A percentile compares a stretch with the other conserved stretches of the same genome.
These are phyloP conservation scores for Microbotryum violaceum DNA, from an alignment of 1,284 basidiomycete genomes.

Conservation along the genomic window DNA sequence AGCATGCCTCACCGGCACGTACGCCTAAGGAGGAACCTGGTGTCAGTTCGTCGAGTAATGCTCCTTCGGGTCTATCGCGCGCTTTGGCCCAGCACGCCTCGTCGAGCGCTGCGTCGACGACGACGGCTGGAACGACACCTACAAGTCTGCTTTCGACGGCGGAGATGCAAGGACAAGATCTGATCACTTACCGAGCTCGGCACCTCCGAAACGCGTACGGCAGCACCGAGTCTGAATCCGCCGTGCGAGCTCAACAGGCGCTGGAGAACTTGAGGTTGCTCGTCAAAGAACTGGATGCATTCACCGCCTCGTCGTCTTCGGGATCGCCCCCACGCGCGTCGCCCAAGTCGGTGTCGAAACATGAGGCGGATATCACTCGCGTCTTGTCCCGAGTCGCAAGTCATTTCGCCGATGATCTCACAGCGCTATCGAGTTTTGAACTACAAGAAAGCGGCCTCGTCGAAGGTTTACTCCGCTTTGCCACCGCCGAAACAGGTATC, in stretches of 20 bases:
- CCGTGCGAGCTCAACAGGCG: conserved; percentile 54
- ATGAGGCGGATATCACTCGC: too few species aligned
- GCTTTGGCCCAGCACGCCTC: background rate
- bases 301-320: conserved; percentile 1
- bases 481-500: conserved; percentile 47
- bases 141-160: conserved; percentile 7
- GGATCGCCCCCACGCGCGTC: too few species aligned
- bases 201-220: conserved; percentile 74
- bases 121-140: background rate
- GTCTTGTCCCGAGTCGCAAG: conserved; percentile 49
- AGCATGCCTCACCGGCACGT: conserved; percentile 37
- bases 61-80: conserved; percentile 1
- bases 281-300: conserved; percentile 24
- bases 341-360: too few species aligned
- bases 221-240: conserved; percentile 41
- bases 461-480: conserved; percentile 74
- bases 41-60: background rate
- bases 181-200: conserved; percentile 77
- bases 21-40: background rate
- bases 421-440: conserved; percentile 90
- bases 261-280: conserved; percentile 44
- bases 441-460: conserved; percentile 86
- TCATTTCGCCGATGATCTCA: conserved; percentile 61
- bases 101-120: conserved; percentile 1
- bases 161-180: conserved; percentile 58